These are phyloP conservation scores for Aurantiochytrium sp. DNA, from an alignment of 108 stramenopile genomes.

Conservation along the genomic window DNA sequence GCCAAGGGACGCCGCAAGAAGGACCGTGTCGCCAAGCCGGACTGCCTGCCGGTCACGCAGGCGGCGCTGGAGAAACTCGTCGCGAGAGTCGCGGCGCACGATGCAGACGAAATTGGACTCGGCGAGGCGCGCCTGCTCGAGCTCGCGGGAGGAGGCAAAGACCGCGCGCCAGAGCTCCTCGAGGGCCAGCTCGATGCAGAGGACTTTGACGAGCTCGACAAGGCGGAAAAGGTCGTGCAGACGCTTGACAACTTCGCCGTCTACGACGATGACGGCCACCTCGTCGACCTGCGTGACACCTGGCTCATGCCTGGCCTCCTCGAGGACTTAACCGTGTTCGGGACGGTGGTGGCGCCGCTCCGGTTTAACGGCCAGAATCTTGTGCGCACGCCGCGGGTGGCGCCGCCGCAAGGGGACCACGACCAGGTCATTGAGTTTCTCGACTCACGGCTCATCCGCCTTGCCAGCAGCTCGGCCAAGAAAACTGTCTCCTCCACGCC, in stretches of 20 bases:
- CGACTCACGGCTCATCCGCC: neutral
- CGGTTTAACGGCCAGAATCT: neutral
- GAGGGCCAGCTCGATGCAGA: no score
- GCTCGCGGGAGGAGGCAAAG: neutral
- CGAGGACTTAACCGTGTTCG: neutral
- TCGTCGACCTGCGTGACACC: neutral
- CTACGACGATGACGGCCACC: neutral
- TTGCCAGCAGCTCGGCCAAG: neutral
- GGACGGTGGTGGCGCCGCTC: conserved; percentile 13
- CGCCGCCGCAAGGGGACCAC: neutral
- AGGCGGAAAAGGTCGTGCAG: neutral
- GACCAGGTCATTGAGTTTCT: neutral
- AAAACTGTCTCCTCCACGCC: neutral
- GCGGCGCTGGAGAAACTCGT: neutral
- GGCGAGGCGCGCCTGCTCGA: neutral
- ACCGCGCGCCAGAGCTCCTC: no score
- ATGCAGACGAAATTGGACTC: neutral
- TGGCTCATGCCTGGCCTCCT: neutral
- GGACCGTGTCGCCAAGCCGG: neutral
- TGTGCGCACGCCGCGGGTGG: neutral
- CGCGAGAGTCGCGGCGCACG: neutral
- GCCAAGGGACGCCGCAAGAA: neutral
- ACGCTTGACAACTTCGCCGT: conserved; percentile 4
- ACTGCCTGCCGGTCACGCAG: neutral
- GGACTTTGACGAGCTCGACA: neutral